These are phyloP conservation scores for Arthrinium puccinioides DNA, from an alignment of 2,329 filamentous ascomycete genomes.

Conservation along the genomic window DNA sequence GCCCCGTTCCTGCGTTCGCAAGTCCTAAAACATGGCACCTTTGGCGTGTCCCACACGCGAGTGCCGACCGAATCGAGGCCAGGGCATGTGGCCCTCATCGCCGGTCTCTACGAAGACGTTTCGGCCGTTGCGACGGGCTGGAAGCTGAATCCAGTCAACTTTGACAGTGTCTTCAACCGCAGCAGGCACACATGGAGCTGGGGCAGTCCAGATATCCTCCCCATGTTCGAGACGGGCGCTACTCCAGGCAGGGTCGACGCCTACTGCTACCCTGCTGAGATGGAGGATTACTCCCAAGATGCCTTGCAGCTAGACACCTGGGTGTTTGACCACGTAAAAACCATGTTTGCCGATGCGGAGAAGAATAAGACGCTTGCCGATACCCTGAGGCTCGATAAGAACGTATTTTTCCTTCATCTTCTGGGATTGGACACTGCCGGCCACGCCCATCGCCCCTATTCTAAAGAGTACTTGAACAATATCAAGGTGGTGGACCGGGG, in stretches of 20 bases:
- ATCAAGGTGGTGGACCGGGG: slow-evolving; percentile 91
- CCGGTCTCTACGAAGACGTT: slow-evolving; percentile 94
- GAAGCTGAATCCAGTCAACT: slow-evolving; percentile 97
- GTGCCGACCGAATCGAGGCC: slow-evolving; percentile 95
- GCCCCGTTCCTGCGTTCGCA: slow-evolving; percentile 87
- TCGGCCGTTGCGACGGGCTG: slow-evolving; percentile 95
- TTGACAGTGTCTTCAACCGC: slow-evolving; percentile 97
- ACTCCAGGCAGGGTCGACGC: slow-evolving; percentile 80
- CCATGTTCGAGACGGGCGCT: slow-evolving; percentile 95
- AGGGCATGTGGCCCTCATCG: slow-evolving; percentile 93
- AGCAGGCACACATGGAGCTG: slow-evolving; percentile 98
- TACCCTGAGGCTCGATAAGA: slow-evolving; percentile 70
- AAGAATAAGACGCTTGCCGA: slow-evolving; percentile 68
- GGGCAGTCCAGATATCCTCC: slow-evolving; percentile 95
- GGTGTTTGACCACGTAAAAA: slow-evolving; percentile 93
- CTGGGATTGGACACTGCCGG: slow-evolving; percentile 88
- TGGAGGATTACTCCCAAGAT: slow-evolving; percentile 84
- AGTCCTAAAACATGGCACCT: slow-evolving; percentile 83
- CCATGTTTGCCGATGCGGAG: slow-evolving; percentile 73
- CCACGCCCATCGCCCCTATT: slow-evolving; percentile 82
- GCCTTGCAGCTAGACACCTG: slow-evolving; percentile 78
- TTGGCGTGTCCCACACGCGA: slow-evolving; percentile 93
- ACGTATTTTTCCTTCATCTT: slow-evolving; percentile 92
- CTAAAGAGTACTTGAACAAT: slow-evolving; percentile 89
- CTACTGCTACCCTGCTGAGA: slow-evolving; percentile 75